Percentiles rank a stretch among this genome's conserved stretches.
phyloP scores from a whole-genome alignment of 1,284 basidiomycete genomes.

The Ceratobasidium sp. region DNA sequence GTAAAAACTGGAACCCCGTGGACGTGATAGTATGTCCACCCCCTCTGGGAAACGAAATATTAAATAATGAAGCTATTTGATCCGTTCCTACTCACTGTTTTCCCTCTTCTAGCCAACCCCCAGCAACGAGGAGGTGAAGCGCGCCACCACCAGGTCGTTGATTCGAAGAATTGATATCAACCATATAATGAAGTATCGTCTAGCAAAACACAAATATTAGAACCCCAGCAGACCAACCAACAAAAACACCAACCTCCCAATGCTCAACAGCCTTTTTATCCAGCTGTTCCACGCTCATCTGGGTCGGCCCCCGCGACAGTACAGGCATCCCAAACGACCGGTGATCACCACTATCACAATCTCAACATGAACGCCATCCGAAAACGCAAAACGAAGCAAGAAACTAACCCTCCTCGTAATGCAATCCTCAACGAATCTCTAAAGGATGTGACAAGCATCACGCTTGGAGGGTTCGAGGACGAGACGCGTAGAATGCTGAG shows the following conservation, averaged over 20 bases:
- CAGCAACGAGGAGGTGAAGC: constrained; percentile 83
- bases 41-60: constrained; percentile 47
- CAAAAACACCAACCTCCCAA: constrained; percentile 83
- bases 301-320: constrained; percentile 64
- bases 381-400: not conserved
- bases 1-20: constrained; percentile 95
- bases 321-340: constrained; percentile 92
- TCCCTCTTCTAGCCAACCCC: constrained; percentile 82
- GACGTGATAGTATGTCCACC: constrained; percentile 85
- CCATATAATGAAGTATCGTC: constrained; percentile 99
- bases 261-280: constrained; percentile 90
- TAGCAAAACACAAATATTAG: constrained; percentile 55
- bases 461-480: constrained; percentile 69
- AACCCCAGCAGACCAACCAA: constrained; percentile 38
- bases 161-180: constrained; percentile 77
- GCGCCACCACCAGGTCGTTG: constrained; percentile 85
- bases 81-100: constrained; percentile 43
- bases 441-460: constrained; percentile 80
- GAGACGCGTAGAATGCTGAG: constrained; percentile 82
- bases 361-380: not conserved
- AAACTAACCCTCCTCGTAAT: constrained; percentile 90
- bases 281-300: constrained; percentile 72
- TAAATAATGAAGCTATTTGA: not conserved
- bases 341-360: constrained; percentile 76
- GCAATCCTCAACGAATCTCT: constrained; percentile 86